Conservation (phyloP, 1,284 basidiomycete species). For the Boletus sp. region DNA sequence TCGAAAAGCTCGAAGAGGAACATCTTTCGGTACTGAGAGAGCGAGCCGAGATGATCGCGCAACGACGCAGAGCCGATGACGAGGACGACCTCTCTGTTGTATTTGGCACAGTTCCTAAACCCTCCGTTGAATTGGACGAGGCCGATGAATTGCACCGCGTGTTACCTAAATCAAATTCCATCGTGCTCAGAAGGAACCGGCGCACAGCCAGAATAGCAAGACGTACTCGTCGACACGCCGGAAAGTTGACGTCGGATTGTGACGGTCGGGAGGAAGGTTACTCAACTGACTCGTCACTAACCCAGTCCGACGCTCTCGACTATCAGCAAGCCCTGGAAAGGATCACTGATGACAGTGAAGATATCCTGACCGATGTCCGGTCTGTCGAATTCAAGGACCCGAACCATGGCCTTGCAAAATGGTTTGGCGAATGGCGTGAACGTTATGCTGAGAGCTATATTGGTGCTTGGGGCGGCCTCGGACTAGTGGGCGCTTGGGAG, state of each 20-base stretch:
- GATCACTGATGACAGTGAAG: constrained; percentile 49
- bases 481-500: constrained; percentile 90
- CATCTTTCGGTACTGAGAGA: constrained; percentile 73
- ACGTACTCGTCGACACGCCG: constrained; percentile 41
- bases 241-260: constrained; percentile 10
- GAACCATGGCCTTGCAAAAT: constrained; percentile 59
- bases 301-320: constrained; percentile 62
- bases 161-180: constrained; percentile 45
- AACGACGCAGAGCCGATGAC: constrained; percentile 69
- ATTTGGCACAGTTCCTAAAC: constrained; percentile 52
- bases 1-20: constrained; percentile 86
- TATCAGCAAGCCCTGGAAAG: constrained; percentile 62
- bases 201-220: constrained; percentile 52
- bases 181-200: constrained; percentile 47
- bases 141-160: constrained; percentile 64
- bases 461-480: constrained; percentile 87
- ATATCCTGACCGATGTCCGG: constrained; percentile 78
- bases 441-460: constrained; percentile 79
- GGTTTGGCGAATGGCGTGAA: constrained; percentile 80
- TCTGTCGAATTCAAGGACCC: constrained; percentile 86
- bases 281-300: constrained; percentile 78
- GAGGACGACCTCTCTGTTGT: constrained; percentile 79
- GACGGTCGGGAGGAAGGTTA: constrained; percentile 72
- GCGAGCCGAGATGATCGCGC: constrained; percentile 63
- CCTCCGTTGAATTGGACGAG: constrained; percentile 40